These are phyloP conservation scores for Camellia oleifera DNA, from an alignment of 179 eudicot genomes.

Conservation along the genomic window DNA sequence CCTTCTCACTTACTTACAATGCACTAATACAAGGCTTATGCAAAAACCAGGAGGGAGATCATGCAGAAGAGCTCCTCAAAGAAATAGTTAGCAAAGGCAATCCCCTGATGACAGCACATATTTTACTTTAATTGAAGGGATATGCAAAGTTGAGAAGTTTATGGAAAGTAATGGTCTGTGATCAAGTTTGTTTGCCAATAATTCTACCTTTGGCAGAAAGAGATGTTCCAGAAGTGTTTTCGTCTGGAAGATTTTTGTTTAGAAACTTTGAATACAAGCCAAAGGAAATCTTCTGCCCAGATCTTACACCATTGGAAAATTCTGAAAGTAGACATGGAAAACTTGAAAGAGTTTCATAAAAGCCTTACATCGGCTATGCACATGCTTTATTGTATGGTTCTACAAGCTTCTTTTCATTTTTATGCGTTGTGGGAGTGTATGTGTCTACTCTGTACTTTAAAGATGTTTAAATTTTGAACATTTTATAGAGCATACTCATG, in stretches of 20 bases:
- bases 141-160: too few relatives aligned
- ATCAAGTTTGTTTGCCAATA: background rate
- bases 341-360: background rate
- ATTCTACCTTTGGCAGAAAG: background rate
- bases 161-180: too few relatives aligned
- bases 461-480: background rate
- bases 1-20: too few relatives aligned
- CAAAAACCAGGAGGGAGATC: too few relatives aligned
- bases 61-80: too few relatives aligned
- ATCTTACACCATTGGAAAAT: too few relatives aligned
- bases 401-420: background rate
- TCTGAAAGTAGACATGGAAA: background rate
- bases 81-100: too few relatives aligned
- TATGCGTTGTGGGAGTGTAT: background rate
- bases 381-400: background rate
- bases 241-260: background rate
- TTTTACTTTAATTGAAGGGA: too few relatives aligned
- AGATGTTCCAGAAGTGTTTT: conserved; percentile 25
- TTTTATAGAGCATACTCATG: background rate
- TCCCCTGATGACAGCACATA: too few relatives aligned
- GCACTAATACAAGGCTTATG: too few relatives aligned
- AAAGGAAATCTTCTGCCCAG: background rate
- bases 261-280: background rate
- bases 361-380: background rate
- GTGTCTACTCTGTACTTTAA: background rate